Conservation (phyloP, 2,329 filamentous ascomycete species). For the Fusarium kyushuense region DNA sequence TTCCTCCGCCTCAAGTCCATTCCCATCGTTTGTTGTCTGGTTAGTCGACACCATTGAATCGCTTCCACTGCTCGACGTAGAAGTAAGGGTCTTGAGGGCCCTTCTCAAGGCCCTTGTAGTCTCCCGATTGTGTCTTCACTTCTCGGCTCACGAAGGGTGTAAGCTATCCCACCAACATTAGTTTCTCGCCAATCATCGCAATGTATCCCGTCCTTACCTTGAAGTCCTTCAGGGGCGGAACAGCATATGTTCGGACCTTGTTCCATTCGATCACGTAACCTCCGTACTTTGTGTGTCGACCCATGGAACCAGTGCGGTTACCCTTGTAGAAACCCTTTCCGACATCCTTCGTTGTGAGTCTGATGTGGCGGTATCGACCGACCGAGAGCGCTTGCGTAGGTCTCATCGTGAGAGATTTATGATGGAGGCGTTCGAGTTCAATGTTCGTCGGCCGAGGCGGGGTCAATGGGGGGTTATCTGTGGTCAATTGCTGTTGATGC, state of each 20-base stretch:
- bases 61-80: conserved; percentile 76
- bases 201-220: conserved; percentile 66
- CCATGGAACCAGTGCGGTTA: conserved; percentile 88
- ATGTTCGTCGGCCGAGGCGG: conserved; percentile 9
- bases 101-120: conserved; percentile 63
- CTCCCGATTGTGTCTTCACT: conserved; percentile 65
- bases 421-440: background rate
- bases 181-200: background rate
- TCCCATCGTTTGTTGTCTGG: background rate
- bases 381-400: conserved; percentile 75
- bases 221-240: conserved; percentile 77
- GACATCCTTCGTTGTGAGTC: conserved; percentile 91
- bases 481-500: conserved; percentile 22
- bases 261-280: conserved; percentile 85
- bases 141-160: conserved; percentile 80
- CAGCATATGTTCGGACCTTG: conserved; percentile 92
- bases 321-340: conserved; percentile 98
- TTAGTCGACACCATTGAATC: conserved; percentile 72
- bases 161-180: conserved; percentile 64
- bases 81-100: conserved; percentile 71
- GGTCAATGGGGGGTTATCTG: conserved; percentile 11
- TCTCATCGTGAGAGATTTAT: conserved; percentile 64
- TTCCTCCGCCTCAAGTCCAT: background rate
- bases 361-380: conserved; percentile 77
- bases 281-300: conserved; percentile 84